phyloP scores from a whole-genome alignment of 1,284 basidiomycete genomes.

The Melampsora americana region DNA sequence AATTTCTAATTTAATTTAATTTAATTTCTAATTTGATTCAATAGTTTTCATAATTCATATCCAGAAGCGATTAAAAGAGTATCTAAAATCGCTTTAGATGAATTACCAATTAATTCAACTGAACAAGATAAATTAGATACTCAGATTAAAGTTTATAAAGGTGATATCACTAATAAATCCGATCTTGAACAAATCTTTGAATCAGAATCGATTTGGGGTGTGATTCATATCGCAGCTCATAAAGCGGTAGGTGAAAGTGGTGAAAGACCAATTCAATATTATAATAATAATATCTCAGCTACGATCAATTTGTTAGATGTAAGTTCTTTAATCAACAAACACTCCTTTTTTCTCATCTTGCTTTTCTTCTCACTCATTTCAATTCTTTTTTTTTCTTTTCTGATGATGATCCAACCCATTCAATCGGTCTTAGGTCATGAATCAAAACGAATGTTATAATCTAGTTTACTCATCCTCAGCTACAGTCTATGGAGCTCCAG shows the following conservation, averaged over 20 bases:
- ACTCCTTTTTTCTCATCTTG: background rate
- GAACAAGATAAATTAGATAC: conserved; percentile 58
- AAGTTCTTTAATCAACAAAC: conserved; percentile 45
- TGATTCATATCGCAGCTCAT: conserved; percentile 92
- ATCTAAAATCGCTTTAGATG: conserved; percentile 70
- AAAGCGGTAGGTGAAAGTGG: conserved; percentile 98
- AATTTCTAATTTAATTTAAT: too few relatives aligned
- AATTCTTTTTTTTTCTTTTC: background rate
- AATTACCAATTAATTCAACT: conserved; percentile 65
- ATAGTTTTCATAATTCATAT: conserved; percentile 78
- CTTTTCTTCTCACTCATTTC: background rate
- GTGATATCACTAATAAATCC: conserved; percentile 70
- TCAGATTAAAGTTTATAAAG: conserved; percentile 67
- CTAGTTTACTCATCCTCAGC: conserved; percentile 97
- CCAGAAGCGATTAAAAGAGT: conserved; percentile 70
- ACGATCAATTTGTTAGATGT: conserved; percentile 71
- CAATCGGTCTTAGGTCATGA: conserved; percentile 65
- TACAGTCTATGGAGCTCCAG: conserved; percentile 96
- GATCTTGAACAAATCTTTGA: conserved; percentile 71
- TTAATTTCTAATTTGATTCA: too few relatives aligned
- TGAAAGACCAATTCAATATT: conserved; percentile 88
- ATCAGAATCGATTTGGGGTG: conserved; percentile 93
- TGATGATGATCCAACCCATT: too few relatives aligned
- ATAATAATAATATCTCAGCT: conserved; percentile 82
- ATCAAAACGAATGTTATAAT: conserved; percentile 73